phyloP scores from a whole-genome alignment of 2,329 filamentous ascomycete species.

The Mollisiaceae sp. region DNA sequence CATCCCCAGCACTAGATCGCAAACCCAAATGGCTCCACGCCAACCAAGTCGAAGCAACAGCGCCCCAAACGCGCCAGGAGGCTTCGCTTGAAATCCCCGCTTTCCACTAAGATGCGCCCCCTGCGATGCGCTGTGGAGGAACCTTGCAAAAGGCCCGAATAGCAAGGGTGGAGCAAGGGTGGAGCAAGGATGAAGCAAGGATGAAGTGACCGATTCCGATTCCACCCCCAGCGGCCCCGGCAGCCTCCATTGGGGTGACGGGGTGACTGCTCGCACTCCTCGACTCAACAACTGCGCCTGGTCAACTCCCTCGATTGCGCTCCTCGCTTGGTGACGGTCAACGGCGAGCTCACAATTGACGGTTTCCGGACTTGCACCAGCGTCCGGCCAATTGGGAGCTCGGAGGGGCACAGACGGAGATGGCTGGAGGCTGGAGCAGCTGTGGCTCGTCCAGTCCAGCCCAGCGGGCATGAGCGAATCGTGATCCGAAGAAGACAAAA shows the following conservation, averaged over 20 bases:
- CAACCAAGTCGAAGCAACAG: not conserved
- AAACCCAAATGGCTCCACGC: no score
- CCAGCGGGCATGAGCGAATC: not conserved
- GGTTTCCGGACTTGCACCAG: not conserved
- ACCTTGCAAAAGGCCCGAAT: constrained; percentile 7
- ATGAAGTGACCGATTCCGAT: not conserved
- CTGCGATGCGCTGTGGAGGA: not conserved
- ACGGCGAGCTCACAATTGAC: not conserved
- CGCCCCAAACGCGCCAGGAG: constrained; percentile 2
- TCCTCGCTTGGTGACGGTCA: not conserved
- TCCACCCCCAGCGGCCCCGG: no score
- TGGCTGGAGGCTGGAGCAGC: not conserved
- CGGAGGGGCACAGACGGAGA: not conserved
- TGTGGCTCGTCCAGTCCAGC: not conserved
- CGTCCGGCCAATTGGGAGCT: not conserved
- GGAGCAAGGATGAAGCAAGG: no score
- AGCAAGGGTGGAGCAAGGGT: not conserved
- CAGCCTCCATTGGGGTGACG: no score
- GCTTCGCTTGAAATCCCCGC: constrained; percentile 3
- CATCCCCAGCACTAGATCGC: not conserved
- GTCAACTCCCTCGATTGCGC: no score
- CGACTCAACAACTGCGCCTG: no score
- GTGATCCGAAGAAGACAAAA: not conserved
- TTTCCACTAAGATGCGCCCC: constrained; percentile 1
- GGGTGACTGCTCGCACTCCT: not conserved